Evolutionary conservation across 495 filamentous ascomycete species (phyloP).

Genomic region (Hypoxylon fuscum): DNA sequence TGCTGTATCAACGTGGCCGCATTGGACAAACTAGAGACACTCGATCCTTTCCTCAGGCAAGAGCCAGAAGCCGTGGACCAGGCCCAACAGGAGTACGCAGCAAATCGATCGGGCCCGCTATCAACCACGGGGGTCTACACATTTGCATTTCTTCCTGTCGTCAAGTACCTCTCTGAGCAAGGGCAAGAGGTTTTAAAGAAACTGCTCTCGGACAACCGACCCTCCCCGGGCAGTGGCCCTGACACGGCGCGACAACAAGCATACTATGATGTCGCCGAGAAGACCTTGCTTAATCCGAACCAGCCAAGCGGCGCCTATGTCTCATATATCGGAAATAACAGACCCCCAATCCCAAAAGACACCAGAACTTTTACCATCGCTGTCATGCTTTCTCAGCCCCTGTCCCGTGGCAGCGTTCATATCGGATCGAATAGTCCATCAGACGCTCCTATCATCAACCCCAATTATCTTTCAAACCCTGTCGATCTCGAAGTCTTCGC

Average conservation of each 20-base stretch:
- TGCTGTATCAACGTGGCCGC: conserved; percentile 51
- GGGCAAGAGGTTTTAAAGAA: conserved; percentile 13
- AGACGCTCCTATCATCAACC: neutral
- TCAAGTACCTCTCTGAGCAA: conserved; percentile 10
- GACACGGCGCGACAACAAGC: conserved; percentile 1
- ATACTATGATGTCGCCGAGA: conserved; percentile 23
- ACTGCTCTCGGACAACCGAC: conserved; percentile 67
- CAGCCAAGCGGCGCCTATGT: conserved; percentile 37
- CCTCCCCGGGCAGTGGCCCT: conserved; percentile 49
- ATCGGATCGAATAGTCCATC: neutral
- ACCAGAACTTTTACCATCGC: neutral
- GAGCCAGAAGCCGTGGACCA: conserved; percentile 63
- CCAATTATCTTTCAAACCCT: neutral
- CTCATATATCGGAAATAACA: neutral
- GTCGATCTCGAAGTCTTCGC: neutral
- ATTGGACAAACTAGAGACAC: conserved; percentile 65
- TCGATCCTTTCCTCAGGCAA: conserved; percentile 76
- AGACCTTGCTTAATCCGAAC: conserved; percentile 30
- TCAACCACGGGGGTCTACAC: conserved; percentile 71
- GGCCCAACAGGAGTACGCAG: conserved; percentile 28
- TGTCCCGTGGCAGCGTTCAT: neutral
- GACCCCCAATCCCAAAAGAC: neutral
- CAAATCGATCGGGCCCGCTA: conserved; percentile 38
- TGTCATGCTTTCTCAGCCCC: neutral
- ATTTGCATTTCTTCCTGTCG: conserved; percentile 75